These are phyloP conservation scores for Rossbeevera mucosa DNA, from an alignment of 768 basidiomycete genomes.

Conservation along the genomic window DNA sequence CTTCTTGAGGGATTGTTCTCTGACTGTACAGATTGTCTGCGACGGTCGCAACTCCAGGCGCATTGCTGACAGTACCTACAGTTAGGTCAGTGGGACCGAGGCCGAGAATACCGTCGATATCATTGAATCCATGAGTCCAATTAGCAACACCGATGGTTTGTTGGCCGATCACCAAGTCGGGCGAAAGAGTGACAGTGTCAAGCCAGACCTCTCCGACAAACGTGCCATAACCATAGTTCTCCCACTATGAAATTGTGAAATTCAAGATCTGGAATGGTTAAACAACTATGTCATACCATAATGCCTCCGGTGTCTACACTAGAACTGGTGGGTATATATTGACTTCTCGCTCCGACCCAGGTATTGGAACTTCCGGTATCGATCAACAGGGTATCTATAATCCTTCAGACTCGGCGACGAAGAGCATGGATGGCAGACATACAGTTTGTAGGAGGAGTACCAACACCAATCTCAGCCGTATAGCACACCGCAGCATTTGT, in stretches of 20 bases:
- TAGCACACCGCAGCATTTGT: constrained; percentile 27
- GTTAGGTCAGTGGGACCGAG: constrained; percentile 35
- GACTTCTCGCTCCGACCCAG: constrained; percentile 26
- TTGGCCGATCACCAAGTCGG: constrained; percentile 1
- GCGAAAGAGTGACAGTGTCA: constrained; percentile 10
- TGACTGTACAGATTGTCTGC: constrained; percentile 32
- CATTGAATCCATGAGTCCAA: constrained; percentile 21
- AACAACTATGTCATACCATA: constrained; percentile 16
- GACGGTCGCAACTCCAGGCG: constrained; percentile 29
- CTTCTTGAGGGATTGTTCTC: constrained; percentile 23
- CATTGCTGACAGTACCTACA: constrained; percentile 14
- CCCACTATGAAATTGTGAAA: neutral
- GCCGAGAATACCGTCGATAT: constrained; percentile 41
- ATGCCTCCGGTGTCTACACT: constrained; percentile 17
- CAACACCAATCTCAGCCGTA: constrained; percentile 27
- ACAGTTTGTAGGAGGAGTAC: constrained; percentile 28
- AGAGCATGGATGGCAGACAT: neutral
- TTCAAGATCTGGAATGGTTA: neutral
- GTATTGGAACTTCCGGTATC: constrained; percentile 34
- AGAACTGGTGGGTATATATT: constrained; percentile 17
- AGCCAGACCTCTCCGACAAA: constrained; percentile 13
- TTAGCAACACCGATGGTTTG: constrained; percentile 38
- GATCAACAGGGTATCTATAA: constrained; percentile 25
- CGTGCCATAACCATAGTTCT: neutral
- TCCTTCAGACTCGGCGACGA: neutral